Evolutionary conservation across 129 eudicot genomes (phyloP).

Genomic region (Gnaphalium uliginosum): DNA sequence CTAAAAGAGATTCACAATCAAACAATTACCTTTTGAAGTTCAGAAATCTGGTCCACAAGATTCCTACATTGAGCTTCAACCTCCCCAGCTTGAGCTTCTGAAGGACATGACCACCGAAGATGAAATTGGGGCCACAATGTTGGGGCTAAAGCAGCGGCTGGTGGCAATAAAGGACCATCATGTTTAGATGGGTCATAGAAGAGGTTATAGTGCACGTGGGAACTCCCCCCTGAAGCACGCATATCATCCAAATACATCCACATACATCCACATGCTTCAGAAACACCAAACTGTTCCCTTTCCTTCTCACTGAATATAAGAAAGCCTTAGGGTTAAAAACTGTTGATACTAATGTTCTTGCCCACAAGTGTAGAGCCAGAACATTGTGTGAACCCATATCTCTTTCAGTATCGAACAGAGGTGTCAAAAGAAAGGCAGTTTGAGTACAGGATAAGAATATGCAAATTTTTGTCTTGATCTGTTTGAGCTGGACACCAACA

Average conservation of each 20-base stretch:
- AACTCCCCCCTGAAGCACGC: conserved; percentile 67
- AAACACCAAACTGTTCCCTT: conserved; percentile 76
- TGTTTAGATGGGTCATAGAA: conserved; percentile 75
- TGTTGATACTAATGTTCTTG: background rate
- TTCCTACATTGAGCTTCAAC: conserved; percentile 79
- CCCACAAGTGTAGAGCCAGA: conserved; percentile 9
- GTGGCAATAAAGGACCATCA: conserved; percentile 81
- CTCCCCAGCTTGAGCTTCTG: conserved; percentile 85
- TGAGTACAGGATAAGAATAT: background rate
- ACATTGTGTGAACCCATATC: background rate
- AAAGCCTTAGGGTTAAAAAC: background rate
- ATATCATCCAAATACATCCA: conserved; percentile 83
- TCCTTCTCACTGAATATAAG: conserved; percentile 76
- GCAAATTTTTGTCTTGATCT: background rate
- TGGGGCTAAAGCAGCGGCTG: conserved; percentile 99
- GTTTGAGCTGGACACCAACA: background rate
- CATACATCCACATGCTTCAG: conserved; percentile 81
- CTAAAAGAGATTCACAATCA: background rate
- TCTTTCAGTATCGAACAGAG: background rate
- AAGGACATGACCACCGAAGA: conserved; percentile 94
- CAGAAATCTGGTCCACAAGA: conserved; percentile 60
- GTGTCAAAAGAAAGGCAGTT: background rate
- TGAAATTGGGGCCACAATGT: conserved; percentile 99
- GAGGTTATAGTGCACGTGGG: conserved; percentile 82
- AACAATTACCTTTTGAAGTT: conserved; percentile 70